Percentiles rank a stretch among this genome's conserved stretches.
phyloP scores from a whole-genome alignment of 78 protist species.

The Dictyostelium brefeldianum region DNA sequence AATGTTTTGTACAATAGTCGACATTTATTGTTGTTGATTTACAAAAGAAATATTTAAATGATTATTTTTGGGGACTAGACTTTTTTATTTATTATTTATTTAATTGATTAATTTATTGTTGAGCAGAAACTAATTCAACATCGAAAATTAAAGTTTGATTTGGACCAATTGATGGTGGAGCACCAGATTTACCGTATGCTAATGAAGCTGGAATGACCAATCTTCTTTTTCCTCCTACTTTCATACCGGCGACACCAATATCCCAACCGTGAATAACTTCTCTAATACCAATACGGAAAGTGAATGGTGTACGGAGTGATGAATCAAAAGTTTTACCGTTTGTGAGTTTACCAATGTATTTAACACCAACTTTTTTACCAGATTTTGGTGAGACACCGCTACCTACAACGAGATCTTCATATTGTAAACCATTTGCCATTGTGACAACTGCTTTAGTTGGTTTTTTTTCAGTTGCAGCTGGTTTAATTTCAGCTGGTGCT shows the following conservation, averaged over 20 bases:
- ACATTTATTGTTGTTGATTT: no score
- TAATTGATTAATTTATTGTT: neutral
- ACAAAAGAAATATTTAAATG: no score
- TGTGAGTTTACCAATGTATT: constrained; percentile 85
- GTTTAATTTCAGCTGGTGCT: neutral
- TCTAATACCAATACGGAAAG: constrained; percentile 71
- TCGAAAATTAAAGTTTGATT: constrained; percentile 85
- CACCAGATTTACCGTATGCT: constrained; percentile 86
- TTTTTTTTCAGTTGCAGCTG: neutral
- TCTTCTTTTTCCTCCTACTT: constrained; percentile 82
- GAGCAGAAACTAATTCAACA: constrained; percentile 30
- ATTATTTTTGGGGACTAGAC: no score
- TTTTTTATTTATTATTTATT: neutral
- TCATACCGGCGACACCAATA: constrained; percentile 88
- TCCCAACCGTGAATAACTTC: constrained; percentile 95
- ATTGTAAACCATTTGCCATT: constrained; percentile 50
- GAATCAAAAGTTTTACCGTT: constrained; percentile 86
- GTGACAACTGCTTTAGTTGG: constrained; percentile 9
- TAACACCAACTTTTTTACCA: constrained; percentile 83
- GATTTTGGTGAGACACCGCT: constrained; percentile 48
- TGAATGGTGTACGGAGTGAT: constrained; percentile 76
- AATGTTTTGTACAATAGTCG: no score
- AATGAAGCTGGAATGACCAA: constrained; percentile 83
- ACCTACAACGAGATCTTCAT: constrained; percentile 75
- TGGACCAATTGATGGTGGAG: constrained; percentile 79